Conservation (phyloP, 1,139 yeast species). For the Zygosaccharomyces pseudobailii region DNA sequence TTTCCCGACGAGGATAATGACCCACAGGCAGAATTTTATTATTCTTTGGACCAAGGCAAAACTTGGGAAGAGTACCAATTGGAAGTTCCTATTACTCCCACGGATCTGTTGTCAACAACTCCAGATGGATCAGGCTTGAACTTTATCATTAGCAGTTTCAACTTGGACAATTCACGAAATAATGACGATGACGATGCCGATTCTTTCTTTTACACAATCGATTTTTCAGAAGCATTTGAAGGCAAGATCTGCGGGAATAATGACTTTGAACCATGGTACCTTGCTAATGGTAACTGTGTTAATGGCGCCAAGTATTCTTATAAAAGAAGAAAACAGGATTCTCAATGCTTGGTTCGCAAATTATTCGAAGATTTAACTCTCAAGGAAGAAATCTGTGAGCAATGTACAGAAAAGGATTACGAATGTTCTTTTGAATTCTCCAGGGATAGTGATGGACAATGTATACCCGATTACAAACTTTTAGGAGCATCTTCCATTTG, state of each 20-base stretch:
- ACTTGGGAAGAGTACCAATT: slow-evolving; percentile 54
- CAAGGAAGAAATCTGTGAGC: slow-evolving; percentile 54
- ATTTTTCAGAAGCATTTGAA: slow-evolving; percentile 55
- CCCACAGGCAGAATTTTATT: slow-evolving; percentile 40
- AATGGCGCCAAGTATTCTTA: slow-evolving; percentile 70
- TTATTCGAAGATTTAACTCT: slow-evolving; percentile 55
- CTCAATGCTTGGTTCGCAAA: slow-evolving; percentile 64
- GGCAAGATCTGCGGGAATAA: slow-evolving; percentile 47
- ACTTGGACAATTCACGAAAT: neutral
- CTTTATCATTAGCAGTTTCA: slow-evolving; percentile 51
- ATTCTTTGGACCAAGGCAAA: slow-evolving; percentile 71
- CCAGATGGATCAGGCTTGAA: slow-evolving; percentile 67
- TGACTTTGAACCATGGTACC: slow-evolving; percentile 67
- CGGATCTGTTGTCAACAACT: slow-evolving; percentile 49
- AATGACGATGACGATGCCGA: slow-evolving; percentile 2
- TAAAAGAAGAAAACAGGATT: slow-evolving; percentile 60
- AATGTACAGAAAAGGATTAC: slow-evolving; percentile 60
- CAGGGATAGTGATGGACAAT: slow-evolving; percentile 42
- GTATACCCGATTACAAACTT: slow-evolving; percentile 48
- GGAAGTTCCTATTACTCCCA: slow-evolving; percentile 46
- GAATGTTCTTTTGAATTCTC: slow-evolving; percentile 68
- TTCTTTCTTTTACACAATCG: slow-evolving; percentile 44
- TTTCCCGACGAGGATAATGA: slow-evolving; percentile 29
- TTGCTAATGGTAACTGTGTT: slow-evolving; percentile 57
- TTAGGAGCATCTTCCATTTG: slow-evolving; percentile 35